Conservation (phyloP, 2,329 filamentous ascomycete genomes). For the Elsinoe necatrix region DNA sequence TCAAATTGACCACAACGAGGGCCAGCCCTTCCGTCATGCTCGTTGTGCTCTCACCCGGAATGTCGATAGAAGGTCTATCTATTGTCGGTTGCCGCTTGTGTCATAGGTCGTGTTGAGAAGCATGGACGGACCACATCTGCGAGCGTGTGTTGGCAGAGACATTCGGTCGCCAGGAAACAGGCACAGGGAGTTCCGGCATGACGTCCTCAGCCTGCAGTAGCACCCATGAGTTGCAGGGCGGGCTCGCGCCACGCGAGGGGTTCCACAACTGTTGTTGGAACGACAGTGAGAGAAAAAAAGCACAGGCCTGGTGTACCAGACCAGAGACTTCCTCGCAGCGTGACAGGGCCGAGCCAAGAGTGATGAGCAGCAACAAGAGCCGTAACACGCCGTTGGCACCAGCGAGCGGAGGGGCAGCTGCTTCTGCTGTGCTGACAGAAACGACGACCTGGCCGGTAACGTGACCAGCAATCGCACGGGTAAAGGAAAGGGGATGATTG, state of each 20-base stretch:
- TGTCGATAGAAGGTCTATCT: background rate
- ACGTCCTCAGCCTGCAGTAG: constrained; percentile 11
- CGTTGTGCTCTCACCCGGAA: constrained; percentile 4
- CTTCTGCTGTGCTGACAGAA: constrained; percentile 2
- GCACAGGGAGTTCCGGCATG: constrained; percentile 12
- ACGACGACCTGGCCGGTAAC: constrained; percentile 4
- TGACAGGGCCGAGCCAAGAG: background rate
- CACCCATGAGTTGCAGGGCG: constrained; percentile 5
- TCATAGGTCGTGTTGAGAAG: constrained; percentile 1
- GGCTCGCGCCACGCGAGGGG: constrained; percentile 13
- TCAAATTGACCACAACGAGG: background rate
- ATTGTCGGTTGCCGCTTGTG: background rate
- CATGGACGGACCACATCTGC: background rate
- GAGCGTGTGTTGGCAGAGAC: constrained; percentile 12
- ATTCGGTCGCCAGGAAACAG: constrained; percentile 3
- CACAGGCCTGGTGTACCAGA: constrained; percentile 3
- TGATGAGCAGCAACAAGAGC: constrained; percentile 7
- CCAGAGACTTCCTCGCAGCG: background rate
- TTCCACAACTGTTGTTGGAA: constrained; percentile 15
- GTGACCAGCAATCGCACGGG: constrained; percentile 7
- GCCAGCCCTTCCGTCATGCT: constrained; percentile 14
- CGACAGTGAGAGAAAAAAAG: constrained; percentile 3
- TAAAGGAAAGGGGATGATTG: constrained; percentile 2
- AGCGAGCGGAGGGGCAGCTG: background rate
- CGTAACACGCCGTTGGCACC: constrained; percentile 8